Conservation (phyloP, 768 basidiomycete genomes). For the Omphalotus guepiniiformis region DNA sequence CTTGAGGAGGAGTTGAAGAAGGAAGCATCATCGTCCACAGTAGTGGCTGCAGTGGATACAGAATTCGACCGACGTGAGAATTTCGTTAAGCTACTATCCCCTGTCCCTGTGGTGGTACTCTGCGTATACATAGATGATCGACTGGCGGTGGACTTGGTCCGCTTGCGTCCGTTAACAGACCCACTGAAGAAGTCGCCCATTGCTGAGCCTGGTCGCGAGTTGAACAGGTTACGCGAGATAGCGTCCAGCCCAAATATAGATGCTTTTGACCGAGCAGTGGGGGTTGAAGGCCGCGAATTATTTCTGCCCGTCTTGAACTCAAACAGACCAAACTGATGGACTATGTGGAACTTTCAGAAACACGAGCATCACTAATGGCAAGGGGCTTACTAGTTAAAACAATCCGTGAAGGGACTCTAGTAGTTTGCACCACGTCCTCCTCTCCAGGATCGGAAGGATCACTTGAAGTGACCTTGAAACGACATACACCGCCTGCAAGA, state of each 20-base stretch:
- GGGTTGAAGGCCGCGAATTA: conserved; percentile 83
- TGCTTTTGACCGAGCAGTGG: conserved; percentile 72
- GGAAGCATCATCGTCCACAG: conserved; percentile 58
- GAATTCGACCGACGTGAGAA: conserved; percentile 73
- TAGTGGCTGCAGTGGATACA: conserved; percentile 59
- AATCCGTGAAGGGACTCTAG: conserved; percentile 68
- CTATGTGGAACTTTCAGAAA: conserved; percentile 31
- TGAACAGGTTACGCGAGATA: conserved; percentile 87
- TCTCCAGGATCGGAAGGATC: conserved; percentile 71
- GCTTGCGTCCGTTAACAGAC: conserved; percentile 62
- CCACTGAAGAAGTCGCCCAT: conserved; percentile 76
- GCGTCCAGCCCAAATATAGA: conserved; percentile 89
- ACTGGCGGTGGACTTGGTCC: conserved; percentile 65
- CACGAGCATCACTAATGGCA: not conserved
- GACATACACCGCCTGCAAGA: conserved; percentile 76
- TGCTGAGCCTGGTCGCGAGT: conserved; percentile 57
- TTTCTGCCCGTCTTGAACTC: conserved; percentile 74
- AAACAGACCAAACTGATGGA: conserved; percentile 87
- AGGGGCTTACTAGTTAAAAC: conserved; percentile 71
- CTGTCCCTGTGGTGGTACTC: conserved; percentile 61
- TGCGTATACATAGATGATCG: conserved; percentile 72
- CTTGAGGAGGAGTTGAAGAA: conserved; percentile 40
- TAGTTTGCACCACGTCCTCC: conserved; percentile 80
- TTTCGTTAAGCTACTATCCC: conserved; percentile 63
- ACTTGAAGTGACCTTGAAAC: conserved; percentile 71